Base-by-base conservation (phyloP, 306 rosid genomes). In the Benincasa hispida region DNA sequence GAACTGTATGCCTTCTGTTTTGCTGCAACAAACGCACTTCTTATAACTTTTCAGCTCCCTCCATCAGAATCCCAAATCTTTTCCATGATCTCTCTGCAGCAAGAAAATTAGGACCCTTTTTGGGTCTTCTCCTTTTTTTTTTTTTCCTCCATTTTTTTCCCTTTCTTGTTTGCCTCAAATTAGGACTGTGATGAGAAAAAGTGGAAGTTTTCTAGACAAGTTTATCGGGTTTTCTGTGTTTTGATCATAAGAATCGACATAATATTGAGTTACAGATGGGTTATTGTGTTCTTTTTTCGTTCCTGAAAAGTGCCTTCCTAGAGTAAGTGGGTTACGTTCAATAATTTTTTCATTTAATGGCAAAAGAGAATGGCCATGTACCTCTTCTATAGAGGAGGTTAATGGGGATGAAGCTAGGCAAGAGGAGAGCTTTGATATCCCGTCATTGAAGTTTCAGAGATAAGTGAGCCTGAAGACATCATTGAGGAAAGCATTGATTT, bases 401-500 rank as follows among this genome's bases (percentile, higher is more conserved):
- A 47, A 13, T 17, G 41, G 6, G 58, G 35, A 32, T 32, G 57
- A 69, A 45, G 75, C 3, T 45, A 70, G 35, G 25, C 19, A 24
- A 3, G 41, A 70, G 7, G 24, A 70, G 39, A 42, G 39, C 39
- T 6, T 70, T 70, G 75, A 47, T 17, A 70, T 47, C 75, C 41
- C 45, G 75, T 45, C 56, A 45, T 47, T 70, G 58, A 57, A 24
- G 75, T 69, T 69, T 6, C 37, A 70, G 47, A 57, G 34, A 56
- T 27, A n/a, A 24, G 21, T 42, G 75, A 17, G 61, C 50, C 15
- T 12, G 18, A 21, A 35, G 57, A 58, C 53, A 28, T 67, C 15
- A 35, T 12, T 21, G 63, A 25, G 75, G 55, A 50, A 78, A 82
- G 77, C 80, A 60, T 34, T 62, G 82, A 66, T 35, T 22, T 68